Evolutionary conservation across 2,329 filamentous ascomycete genomes (phyloP), one percentile per base, ranked within the genome.

Genomic region (Sporothrix variecibatus): DNA sequence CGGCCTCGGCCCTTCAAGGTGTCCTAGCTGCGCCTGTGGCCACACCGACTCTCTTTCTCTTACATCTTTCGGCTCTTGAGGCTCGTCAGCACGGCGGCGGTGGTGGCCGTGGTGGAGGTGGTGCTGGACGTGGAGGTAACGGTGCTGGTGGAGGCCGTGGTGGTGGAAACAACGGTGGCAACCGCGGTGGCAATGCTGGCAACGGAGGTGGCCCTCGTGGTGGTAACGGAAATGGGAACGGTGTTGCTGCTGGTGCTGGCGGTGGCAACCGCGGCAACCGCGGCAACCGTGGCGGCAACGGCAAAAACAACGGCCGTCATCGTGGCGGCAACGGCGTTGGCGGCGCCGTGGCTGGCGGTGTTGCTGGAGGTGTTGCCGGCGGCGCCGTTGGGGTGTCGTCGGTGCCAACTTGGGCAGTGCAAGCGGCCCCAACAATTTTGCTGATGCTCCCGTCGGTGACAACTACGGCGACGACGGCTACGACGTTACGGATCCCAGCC

Each of bases 1-100:
- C 70, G 38, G 70, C 70, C 17, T 40, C 53, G 7, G 70, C 70
- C 53, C 26, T 72, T 6, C 34, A 72, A 15, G 70, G 53, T 23
- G 38, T 72, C 38, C 6, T 64, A 28, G 70, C 70, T 1, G 70
- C 70, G 1, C 70, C 70, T 26, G 23, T 49, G 3, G 56, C 23
- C 12, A 9, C 15, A 28, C 53, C 1, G 20, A 31, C n/a, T 8
- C 38, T 8, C 51, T 49, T 9, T 34, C 67, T 12, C 67, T 56
- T 46, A 56, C 67, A 15, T 28, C 43, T n/a, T 9, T 46, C 28
- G 56, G 53, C 26, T 23, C 70, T 49, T 58, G 56, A 46, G 56
- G 23, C 58, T 34, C 58, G 58, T 28, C 58, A 62, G 58, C 58
- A 17, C 28, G 58, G 58, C 31, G 58, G 58, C 8, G 58, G 58